Percentiles rank a stretch among this genome's conserved stretches.
phyloP scores from a whole-genome alignment of 306 rosid genomes.

The Corylus heterophylla region DNA sequence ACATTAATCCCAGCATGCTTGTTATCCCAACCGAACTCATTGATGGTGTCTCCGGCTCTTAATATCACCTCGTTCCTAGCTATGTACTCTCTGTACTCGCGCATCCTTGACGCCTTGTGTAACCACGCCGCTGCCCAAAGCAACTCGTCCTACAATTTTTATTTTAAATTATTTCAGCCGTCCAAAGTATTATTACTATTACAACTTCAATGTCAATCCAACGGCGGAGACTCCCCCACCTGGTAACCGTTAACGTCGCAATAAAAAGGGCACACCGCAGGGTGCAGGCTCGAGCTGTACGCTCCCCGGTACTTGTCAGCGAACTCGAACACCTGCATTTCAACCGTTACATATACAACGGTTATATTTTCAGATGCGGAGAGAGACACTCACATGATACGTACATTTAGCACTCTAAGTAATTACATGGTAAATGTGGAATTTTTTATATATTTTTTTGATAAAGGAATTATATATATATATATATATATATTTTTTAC shows the following conservation, averaged over 20 bases:
- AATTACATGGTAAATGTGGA: no score
- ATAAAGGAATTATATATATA: no score
- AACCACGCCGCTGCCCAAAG: constrained; percentile 99
- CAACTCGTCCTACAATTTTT: constrained; percentile 65
- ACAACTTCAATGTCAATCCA: constrained; percentile 16
- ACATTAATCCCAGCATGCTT: constrained; percentile 98
- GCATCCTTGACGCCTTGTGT: constrained; percentile 92
- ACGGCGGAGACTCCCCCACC: constrained; percentile 51
- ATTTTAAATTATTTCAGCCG: neutral
- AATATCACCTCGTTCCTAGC: constrained; percentile 81
- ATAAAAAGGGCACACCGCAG: constrained; percentile 91
- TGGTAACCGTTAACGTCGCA: constrained; percentile 92
- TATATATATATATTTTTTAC: neutral
- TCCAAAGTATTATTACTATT: neutral
- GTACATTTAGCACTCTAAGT: neutral
- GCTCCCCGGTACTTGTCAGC: constrained; percentile 96
- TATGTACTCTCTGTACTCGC: constrained; percentile 85
- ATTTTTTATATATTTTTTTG: no score
- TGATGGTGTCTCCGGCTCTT: constrained; percentile 93
- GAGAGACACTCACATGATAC: neutral
- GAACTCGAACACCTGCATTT: constrained; percentile 79
- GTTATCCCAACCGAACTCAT: constrained; percentile 99
- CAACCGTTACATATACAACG: constrained; percentile 31
- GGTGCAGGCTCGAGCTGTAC: constrained; percentile 75
- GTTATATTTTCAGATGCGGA: constrained; percentile 37